Conservation (phyloP, 805 yeast species). For the Ogataea wickerhamii region DNA sequence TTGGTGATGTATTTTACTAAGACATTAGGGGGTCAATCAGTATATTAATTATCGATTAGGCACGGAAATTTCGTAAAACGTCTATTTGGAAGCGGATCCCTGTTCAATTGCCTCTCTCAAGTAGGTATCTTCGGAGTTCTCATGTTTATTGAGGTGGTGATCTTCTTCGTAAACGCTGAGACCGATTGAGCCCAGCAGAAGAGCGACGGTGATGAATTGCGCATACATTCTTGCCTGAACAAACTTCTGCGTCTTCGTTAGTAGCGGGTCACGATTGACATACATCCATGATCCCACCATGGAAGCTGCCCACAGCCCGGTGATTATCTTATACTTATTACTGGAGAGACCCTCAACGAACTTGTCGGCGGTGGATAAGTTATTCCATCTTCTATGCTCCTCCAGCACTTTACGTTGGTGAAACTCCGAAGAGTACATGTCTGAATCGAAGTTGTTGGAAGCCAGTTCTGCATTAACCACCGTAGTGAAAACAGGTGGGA, state of each 20-base stretch:
- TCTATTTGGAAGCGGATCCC: slow-evolving; percentile 8
- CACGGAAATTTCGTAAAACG: too few species aligned
- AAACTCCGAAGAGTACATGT: slow-evolving; percentile 50
- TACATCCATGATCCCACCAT: slow-evolving; percentile 74
- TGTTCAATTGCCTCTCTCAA: slow-evolving; percentile 42
- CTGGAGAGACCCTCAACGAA: slow-evolving; percentile 44
- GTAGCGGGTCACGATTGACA: slow-evolving; percentile 68
- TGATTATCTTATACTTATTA: slow-evolving; percentile 64
- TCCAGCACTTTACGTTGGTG: slow-evolving; percentile 39
- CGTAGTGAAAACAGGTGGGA: slow-evolving; percentile 61
- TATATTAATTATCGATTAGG: too few species aligned
- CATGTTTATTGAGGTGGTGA: slow-evolving; percentile 38
- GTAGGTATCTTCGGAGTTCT: slow-evolving; percentile 33
- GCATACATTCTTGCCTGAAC: slow-evolving; percentile 92
- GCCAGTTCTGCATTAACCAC: slow-evolving; percentile 70
- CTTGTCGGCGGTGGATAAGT: slow-evolving; percentile 47
- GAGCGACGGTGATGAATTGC: slow-evolving; percentile 71
- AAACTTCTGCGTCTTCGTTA: slow-evolving; percentile 74
- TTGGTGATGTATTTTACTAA: too few species aligned
- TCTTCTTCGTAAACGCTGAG: slow-evolving; percentile 62
- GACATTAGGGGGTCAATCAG: too few species aligned
- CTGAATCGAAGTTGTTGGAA: slow-evolving; percentile 61
- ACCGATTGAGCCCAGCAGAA: slow-evolving; percentile 66
- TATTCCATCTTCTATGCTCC: slow-evolving; percentile 50
- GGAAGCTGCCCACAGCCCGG: slow-evolving; percentile 76